Conservation (phyloP, 2,329 filamentous ascomycete species). For the Dothistroma pini region DNA sequence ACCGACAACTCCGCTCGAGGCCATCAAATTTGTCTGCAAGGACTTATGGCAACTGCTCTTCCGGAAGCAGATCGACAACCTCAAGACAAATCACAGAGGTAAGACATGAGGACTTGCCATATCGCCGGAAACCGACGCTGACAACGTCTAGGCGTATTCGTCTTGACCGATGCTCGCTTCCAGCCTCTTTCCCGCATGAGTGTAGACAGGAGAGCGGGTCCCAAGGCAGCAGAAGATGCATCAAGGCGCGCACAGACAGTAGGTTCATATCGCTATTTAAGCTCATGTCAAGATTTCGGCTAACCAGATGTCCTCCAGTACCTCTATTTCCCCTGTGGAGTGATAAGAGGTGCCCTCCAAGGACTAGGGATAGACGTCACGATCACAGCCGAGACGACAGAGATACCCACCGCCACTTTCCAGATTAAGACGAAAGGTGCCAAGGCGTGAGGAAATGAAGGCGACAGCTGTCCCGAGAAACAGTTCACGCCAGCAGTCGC, state of each 20-base stretch:
- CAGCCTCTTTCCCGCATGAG: slow-evolving; percentile 87
- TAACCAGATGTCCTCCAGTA: slow-evolving; percentile 55
- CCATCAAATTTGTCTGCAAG: slow-evolving; percentile 98
- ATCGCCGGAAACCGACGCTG: background rate
- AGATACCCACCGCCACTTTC: slow-evolving; percentile 85
- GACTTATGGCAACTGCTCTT: slow-evolving; percentile 95
- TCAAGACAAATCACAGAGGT: slow-evolving; percentile 93
- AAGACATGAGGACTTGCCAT: background rate
- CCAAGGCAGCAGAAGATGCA: slow-evolving; percentile 39
- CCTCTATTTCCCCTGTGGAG: slow-evolving; percentile 90
- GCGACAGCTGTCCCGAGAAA: no score
- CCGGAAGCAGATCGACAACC: slow-evolving; percentile 94
- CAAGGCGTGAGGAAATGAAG: slow-evolving; percentile 52
- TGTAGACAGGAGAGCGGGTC: slow-evolving; percentile 53
- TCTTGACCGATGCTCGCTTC: slow-evolving; percentile 90
- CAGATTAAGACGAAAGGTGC: slow-evolving; percentile 82
- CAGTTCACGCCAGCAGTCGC: no score
- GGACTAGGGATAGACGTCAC: slow-evolving; percentile 86
- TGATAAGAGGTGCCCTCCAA: slow-evolving; percentile 88
- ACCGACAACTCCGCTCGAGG: slow-evolving; percentile 87
- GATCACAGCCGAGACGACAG: slow-evolving; percentile 84
- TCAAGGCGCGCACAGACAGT: slow-evolving; percentile 75
- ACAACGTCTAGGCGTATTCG: slow-evolving; percentile 67
- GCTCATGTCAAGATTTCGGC: background rate
- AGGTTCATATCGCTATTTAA: slow-evolving; percentile 37